Evolutionary conservation across 805 yeast species (phyloP).

Genomic region (Ogataea sp.): DNA sequence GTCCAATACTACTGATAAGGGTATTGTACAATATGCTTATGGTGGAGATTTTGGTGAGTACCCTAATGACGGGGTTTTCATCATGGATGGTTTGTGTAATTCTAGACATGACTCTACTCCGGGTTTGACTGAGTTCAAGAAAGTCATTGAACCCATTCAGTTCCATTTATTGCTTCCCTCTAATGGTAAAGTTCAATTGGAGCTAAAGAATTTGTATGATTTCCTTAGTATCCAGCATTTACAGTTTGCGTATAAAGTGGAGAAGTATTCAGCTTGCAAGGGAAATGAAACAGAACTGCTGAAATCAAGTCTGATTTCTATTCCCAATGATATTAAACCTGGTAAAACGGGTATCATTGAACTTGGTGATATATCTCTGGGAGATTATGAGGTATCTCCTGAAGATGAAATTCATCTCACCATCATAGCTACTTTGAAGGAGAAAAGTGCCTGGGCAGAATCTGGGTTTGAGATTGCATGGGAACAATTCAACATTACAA

Average conservation of each 20-base stretch:
- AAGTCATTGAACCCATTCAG: constrained; percentile 25
- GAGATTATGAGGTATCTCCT: no score
- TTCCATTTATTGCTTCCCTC: background rate
- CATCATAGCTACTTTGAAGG: constrained; percentile 6
- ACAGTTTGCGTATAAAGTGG: constrained; percentile 1
- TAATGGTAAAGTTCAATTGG: constrained; percentile 1
- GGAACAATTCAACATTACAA: constrained; percentile 11
- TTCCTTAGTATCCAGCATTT: constrained; percentile 12
- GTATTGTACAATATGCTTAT: constrained; percentile 15
- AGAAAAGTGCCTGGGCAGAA: background rate
- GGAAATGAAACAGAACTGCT: background rate
- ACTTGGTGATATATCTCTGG: background rate
- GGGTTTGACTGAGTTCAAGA: constrained; percentile 24
- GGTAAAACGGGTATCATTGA: background rate
- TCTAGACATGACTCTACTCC: constrained; percentile 28
- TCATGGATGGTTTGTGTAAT: constrained; percentile 27
- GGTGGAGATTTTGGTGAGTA: constrained; percentile 31
- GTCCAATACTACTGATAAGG: constrained; percentile 1
- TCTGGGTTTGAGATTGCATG: constrained; percentile 19
- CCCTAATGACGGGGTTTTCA: constrained; percentile 28
- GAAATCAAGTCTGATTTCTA: background rate
- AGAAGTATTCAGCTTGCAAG: background rate
- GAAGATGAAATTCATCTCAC: constrained; percentile 2
- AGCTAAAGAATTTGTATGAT: constrained; percentile 14
- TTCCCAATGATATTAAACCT: background rate